Percentiles rank a stretch among this genome's conserved stretches.
Evolutionary conservation across 2,329 filamentous ascomycete genomes (phyloP).

Genomic region (Neofusicoccum ribis): DNA sequence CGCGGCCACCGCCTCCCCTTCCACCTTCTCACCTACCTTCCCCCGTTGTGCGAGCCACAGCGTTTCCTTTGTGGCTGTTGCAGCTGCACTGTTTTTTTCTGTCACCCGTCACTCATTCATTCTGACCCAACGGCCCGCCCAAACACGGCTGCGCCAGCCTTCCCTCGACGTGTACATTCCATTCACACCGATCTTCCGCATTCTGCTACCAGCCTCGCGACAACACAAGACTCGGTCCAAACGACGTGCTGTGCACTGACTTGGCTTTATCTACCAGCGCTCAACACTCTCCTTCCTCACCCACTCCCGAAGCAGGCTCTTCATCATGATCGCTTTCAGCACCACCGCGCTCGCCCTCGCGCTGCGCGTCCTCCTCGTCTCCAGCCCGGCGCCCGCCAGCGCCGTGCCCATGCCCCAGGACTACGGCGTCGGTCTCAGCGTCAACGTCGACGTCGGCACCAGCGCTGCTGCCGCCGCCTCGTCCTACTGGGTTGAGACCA

Average conservation of each 20-base stretch:
- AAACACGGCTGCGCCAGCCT: conserved; percentile 11
- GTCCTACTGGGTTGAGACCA: conserved; percentile 70
- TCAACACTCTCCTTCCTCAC: conserved; percentile 10
- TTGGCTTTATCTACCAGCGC: conserved; percentile 15
- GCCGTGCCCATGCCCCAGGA: conserved; percentile 20
- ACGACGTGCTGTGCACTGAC: conserved; percentile 20
- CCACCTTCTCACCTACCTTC: conserved; percentile 14
- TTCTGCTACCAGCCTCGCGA: conserved; percentile 17
- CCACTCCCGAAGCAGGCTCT: conserved; percentile 20
- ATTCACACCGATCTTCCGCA: conserved; percentile 4
- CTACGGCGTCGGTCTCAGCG: conserved; percentile 22
- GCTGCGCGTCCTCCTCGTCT: conserved; percentile 33
- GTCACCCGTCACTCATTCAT: conserved; percentile 15
- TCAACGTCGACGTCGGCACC: conserved; percentile 25
- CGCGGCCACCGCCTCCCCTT: conserved; percentile 11
- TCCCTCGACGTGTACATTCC: conserved; percentile 16
- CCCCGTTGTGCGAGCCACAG: conserved; percentile 13
- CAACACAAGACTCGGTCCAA: not conserved
- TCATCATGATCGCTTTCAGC: conserved; percentile 41
- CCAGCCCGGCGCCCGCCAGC: conserved; percentile 26
- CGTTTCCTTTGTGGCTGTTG: conserved; percentile 12
- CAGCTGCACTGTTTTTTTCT: conserved; percentile 14
- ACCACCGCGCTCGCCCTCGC: conserved; percentile 38
- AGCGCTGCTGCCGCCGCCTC: conserved; percentile 26
- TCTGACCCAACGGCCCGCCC: not conserved